Percentiles rank a stretch among this genome's conserved stretches.
Evolutionary conservation across 352 stramenopile species (phyloP).

Genomic region (Pythium aphanidermatum): DNA sequence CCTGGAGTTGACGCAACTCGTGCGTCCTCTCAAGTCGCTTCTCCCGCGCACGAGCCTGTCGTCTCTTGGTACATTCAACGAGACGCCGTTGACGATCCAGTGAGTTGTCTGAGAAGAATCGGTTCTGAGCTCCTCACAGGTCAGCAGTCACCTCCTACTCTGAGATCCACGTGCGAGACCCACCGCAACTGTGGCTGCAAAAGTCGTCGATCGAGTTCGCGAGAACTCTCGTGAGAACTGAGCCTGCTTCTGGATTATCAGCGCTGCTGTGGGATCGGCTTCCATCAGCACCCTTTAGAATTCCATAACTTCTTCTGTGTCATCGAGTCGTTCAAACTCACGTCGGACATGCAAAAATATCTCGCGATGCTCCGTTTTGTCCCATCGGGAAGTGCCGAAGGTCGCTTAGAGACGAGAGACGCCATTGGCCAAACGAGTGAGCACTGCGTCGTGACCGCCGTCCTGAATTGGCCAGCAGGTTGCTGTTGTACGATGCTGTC

Average conservation of each 20-base stretch:
- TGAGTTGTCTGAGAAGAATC: conserved; percentile 72
- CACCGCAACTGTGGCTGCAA: conserved; percentile 19
- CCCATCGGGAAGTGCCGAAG: too few relatives aligned
- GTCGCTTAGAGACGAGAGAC: too few relatives aligned
- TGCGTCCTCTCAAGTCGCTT: conserved; percentile 45
- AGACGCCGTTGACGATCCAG: conserved; percentile 46
- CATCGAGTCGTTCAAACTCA: too few relatives aligned
- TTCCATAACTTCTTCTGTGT: too few relatives aligned
- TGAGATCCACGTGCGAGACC: neutral
- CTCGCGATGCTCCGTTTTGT: too few relatives aligned
- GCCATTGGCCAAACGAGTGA: too few relatives aligned
- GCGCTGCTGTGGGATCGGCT: conserved; percentile 10
- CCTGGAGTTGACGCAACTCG: conserved; percentile 38
- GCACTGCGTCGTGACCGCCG: too few relatives aligned
- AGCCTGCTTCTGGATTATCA: conserved; percentile 22
- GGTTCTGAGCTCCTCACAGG: conserved; percentile 28
- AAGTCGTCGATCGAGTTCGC: conserved; percentile 10
- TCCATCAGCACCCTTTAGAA: neutral
- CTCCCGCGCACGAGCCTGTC: conserved; percentile 42
- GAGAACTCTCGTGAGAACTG: conserved; percentile 20
- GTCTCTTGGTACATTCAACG: conserved; percentile 47
- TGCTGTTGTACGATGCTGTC: too few relatives aligned
- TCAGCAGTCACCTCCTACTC: neutral
- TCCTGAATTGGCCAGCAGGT: too few relatives aligned
- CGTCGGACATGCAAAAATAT: too few relatives aligned